Base-by-base conservation (phyloP, 139 green algal genomes). In the Limnomonas spitsbergensis region DNA sequence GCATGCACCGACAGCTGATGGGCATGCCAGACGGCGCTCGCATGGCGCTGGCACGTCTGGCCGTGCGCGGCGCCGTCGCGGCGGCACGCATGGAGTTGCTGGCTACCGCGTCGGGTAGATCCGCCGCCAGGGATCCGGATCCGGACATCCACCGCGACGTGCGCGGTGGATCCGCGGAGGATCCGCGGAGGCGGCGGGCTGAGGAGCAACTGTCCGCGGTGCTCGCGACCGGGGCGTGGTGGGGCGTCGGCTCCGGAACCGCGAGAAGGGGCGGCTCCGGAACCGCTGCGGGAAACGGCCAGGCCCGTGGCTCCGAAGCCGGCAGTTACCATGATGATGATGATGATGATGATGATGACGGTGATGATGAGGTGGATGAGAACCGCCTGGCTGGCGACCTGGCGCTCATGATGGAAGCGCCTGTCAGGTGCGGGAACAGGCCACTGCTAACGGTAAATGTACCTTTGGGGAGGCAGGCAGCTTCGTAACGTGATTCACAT, bases 371-470 rank as follows among this genome's bases (percentile, higher is more conserved):
- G n/a, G 40, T 85, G 9, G 54, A 73, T 37, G 78, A 87, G 70
- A 78, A 87, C 1, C 6, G 24, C 32, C 37, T 87, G 56, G 78
- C 82, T 14, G 0, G 4, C 26, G 4, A 34, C 39, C 75, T 87
- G 40, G 56, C 82, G 1, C 78, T 84, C 38, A 73, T 78, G 35
- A 80, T 80, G 70, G 78, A 82, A 76, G 78, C 72, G 37, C 79
- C 73, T 26, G 37, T 68, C 69, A 78, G 69, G 69, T 82, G 37
- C 29, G 9, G 40, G 0, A 37, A 61, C 20, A 14, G 14, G 47
- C 14, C 47, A 61, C 20, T 61, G 47, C 20, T 61, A 20, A 61
- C 20, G 14, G 47, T 14, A 20, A 61, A 20, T 61, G 47, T n/a
- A n/a, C n/a, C n/a, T n/a, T n/a, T n/a, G n/a, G n/a, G n/a, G n/a